These are phyloP conservation scores for Setomelanomma holmii DNA, from an alignment of 2,329 filamentous ascomycete genomes.

Conservation along the genomic window DNA sequence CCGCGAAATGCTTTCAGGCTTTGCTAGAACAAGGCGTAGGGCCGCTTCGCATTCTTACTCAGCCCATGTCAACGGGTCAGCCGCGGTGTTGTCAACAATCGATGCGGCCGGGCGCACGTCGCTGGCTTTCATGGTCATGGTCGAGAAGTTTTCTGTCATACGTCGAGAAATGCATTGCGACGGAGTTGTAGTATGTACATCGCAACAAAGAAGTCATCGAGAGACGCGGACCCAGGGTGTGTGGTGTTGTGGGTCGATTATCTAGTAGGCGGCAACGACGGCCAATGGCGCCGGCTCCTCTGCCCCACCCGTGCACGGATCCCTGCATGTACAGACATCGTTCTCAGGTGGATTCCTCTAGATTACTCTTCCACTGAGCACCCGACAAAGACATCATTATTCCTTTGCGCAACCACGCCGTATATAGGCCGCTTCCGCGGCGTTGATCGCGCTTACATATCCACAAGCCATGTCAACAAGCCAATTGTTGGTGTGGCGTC, in stretches of 20 bases:
- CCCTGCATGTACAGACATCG: neutral
- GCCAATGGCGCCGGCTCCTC: slow-evolving; percentile 11
- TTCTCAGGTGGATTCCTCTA: slow-evolving; percentile 16
- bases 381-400: slow-evolving; percentile 9
- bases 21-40: slow-evolving; percentile 7
- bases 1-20: slow-evolving; percentile 10
- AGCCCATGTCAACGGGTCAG: slow-evolving; percentile 11
- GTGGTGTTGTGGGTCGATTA: slow-evolving; percentile 1
- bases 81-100: neutral
- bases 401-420: slow-evolving; percentile 11
- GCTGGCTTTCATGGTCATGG: no score
- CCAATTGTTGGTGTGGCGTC: slow-evolving; percentile 1
- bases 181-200: neutral
- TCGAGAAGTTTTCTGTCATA: no score
- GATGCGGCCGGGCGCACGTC: no score
- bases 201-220: neutral
- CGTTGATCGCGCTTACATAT: neutral
- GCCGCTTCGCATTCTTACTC: slow-evolving; percentile 23
- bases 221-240: neutral
- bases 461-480: neutral
- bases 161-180: neutral
- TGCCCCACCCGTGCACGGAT: slow-evolving; percentile 17
- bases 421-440: neutral
- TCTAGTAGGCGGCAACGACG: neutral
- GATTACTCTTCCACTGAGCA: neutral